Percentiles rank a stretch among this genome's conserved stretches.
Conservation (phyloP, 495 filamentous ascomycete genomes). For the Parmelia sp. region DNA sequence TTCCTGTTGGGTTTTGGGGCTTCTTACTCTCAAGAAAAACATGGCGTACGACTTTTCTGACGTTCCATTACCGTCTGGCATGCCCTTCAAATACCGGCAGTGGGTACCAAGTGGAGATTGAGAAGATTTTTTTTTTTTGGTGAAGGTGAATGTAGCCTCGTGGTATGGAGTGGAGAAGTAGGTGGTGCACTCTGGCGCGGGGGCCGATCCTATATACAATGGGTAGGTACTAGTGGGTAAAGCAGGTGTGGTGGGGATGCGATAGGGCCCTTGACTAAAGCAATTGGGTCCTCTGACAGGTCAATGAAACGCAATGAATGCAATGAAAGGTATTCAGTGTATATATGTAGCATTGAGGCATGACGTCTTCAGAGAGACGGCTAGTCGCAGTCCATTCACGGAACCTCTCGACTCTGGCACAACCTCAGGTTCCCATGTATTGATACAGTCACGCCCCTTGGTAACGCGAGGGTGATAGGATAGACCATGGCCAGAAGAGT, state of each 20-base stretch:
- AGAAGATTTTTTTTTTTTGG: neutral
- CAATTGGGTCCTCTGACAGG: neutral
- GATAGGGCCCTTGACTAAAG: neutral
- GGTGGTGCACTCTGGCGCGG: neutral
- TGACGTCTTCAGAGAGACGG: neutral
- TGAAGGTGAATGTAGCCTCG: slow-evolving; percentile 2
- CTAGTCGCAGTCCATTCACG: neutral
- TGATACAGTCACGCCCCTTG: neutral
- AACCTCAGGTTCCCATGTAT: neutral
- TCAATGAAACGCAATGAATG: slow-evolving; percentile 8
- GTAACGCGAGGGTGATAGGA: neutral
- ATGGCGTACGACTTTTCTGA: neutral
- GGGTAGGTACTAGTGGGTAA: neutral
- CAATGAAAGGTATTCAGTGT: neutral
- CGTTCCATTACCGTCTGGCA: neutral
- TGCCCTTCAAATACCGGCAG: neutral
- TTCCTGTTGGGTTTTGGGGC: neutral
- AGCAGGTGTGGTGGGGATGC: neutral
- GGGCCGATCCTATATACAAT: slow-evolving; percentile 2
- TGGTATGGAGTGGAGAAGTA: neutral
- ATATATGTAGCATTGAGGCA: neutral
- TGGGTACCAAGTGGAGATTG: neutral
- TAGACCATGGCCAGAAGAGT: neutral
- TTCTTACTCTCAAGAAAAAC: neutral
- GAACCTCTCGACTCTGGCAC: neutral